Evolutionary conservation across 2,329 filamentous ascomycete genomes (phyloP), one percentile per base, ranked within the genome.

Genomic region (Penicillium oxalicum): DNA sequence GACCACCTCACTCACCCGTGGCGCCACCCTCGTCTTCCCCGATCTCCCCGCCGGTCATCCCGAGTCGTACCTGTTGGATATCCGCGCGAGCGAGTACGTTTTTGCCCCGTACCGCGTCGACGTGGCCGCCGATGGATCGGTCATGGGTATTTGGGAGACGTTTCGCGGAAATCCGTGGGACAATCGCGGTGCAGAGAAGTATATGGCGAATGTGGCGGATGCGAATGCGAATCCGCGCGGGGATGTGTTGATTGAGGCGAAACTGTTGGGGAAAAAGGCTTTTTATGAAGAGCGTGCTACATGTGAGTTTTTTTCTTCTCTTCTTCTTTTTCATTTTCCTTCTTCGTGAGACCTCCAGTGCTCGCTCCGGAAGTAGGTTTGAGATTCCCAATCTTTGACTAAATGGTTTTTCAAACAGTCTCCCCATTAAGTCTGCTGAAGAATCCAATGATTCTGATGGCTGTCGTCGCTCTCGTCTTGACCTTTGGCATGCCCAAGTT

Each of bases 401-500:
- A 18, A 18, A 18, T 18, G 18, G 18, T 18, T 18, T 18, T 18
- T 18, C 18, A 18, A 25, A 39, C 9, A 89, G 86, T 91, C 72
- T 88, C 84, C 13, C 77, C 91, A n/a, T 64, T 96, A 49, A 81
- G 80, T 50, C 83, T 96, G 48, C 76, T 96, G 61, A 93, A 93
- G 76, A 95, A 88, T 66, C 93, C 93, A 3, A 97, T 97, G 90
- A 96, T 97, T 55, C 78, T 98, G 52, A 86, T 98, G 75, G 90
- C 86, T 4, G 71, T 95, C 32, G 83, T 93, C 35, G 89, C 85
- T 53, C 82, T 96, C 75, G 84, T 74, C 4, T 75, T 96, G 57
- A 90, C 95, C 54, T 79, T 97, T 61, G 91, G 91, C 57, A 88
- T 97, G 87, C 93, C 93, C 11, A 93, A 96, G 70, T 70, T 98